Conservation (phyloP, 768 basidiomycete species). For the Pulveroboletus frians region DNA sequence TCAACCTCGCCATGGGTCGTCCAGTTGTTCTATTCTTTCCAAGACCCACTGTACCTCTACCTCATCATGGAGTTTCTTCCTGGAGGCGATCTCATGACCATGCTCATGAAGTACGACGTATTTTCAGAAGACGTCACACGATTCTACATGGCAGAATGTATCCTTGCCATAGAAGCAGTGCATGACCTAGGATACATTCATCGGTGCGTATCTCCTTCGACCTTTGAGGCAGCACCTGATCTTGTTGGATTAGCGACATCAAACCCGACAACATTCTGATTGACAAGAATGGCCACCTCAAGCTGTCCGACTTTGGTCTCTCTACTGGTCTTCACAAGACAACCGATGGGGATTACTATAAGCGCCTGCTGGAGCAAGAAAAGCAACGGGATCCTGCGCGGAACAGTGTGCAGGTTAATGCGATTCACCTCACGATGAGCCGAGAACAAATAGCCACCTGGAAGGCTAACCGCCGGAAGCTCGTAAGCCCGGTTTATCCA, state of each 20-base stretch:
- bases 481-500: constrained; percentile 44
- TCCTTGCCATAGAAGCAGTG: constrained; percentile 95
- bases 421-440: constrained; percentile 96
- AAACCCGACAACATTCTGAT: constrained; percentile 99
- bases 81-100: constrained; percentile 99
- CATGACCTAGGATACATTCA: constrained; percentile 99
- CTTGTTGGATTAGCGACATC: constrained; percentile 66
- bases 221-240: constrained; percentile 1
- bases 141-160: constrained; percentile 99
- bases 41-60: constrained; percentile 93
- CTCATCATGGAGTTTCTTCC: constrained; percentile 92
- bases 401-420: constrained; percentile 97
- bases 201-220: constrained; percentile 50
- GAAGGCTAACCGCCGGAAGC: constrained; percentile 96
- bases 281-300: constrained; percentile 94
- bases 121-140: constrained; percentile 98
- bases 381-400: constrained; percentile 62
- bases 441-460: constrained; percentile 96
- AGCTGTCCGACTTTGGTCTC: constrained; percentile 96
- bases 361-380: constrained; percentile 78
- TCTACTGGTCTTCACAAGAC: constrained; percentile 97
- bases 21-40: constrained; percentile 96
- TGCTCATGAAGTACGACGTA: constrained; percentile 99
- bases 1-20: constrained; percentile 98
- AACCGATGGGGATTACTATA: constrained; percentile 92